Conservation (phyloP, 2,329 filamentous ascomycete species). For the Scopulariopsis brevicaulis region DNA sequence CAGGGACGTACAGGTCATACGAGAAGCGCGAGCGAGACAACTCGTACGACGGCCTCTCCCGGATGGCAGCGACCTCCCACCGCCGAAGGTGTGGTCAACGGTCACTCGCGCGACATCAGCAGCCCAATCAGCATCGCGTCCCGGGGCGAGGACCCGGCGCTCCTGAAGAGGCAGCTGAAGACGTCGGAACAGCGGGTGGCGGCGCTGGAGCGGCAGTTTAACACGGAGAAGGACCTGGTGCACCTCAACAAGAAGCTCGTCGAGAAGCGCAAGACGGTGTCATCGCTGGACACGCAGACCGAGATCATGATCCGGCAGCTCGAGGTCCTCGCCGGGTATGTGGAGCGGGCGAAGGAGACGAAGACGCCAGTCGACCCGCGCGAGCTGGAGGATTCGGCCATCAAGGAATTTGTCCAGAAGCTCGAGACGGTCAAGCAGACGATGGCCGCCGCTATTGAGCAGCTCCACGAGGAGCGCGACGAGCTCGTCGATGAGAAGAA, state of each 20-base stretch:
- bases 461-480: constrained; percentile 61
- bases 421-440: constrained; percentile 48
- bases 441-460: constrained; percentile 47
- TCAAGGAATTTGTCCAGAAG: constrained; percentile 81
- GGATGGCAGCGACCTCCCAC: constrained; percentile 61
- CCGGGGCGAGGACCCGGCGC: constrained; percentile 46
- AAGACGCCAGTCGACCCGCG: constrained; percentile 70
- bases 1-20: constrained; percentile 33
- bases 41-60: constrained; percentile 49
- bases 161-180: constrained; percentile 65
- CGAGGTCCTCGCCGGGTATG: constrained; percentile 78
- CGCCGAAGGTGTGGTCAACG: constrained; percentile 38
- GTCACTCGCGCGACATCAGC: constrained; percentile 48
- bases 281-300: constrained; percentile 83
- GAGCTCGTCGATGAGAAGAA: constrained; percentile 76
- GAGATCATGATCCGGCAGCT: constrained; percentile 92
- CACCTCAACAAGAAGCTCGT: constrained; percentile 77
- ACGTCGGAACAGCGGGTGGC: constrained; percentile 75
- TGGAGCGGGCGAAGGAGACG: constrained; percentile 75
- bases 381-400: constrained; percentile 77
- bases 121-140: constrained; percentile 57
- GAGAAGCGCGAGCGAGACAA: constrained; percentile 57
- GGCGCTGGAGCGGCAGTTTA: constrained; percentile 74
- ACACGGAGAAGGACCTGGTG: constrained; percentile 52
- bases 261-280: constrained; percentile 93